These are phyloP conservation scores for Dictyostelium brefeldianum DNA, from an alignment of 78 protist species.

Conservation along the genomic window DNA sequence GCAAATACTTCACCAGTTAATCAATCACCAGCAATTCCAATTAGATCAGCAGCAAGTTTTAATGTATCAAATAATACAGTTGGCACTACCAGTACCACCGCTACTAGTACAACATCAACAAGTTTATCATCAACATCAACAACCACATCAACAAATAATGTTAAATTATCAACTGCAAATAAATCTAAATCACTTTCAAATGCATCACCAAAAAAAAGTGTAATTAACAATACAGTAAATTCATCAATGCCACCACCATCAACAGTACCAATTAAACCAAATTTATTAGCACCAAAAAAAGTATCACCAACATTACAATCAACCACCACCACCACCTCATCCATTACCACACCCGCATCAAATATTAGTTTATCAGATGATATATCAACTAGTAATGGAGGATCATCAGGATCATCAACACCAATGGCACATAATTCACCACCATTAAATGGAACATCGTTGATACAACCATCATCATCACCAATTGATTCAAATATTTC, in stretches of 20 bases:
- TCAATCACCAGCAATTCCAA: background rate
- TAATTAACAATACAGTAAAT: background rate
- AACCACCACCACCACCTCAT: constrained; percentile 2
- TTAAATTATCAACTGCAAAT: background rate
- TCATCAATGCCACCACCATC: constrained; percentile 16
- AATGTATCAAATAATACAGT: background rate
- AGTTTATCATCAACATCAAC: background rate
- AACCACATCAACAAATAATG: background rate
- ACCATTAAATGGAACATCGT: constrained; percentile 10
- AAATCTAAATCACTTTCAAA: background rate
- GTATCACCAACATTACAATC: constrained; percentile 8
- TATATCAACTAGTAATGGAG: background rate
- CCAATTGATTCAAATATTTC: background rate
- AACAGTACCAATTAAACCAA: background rate
- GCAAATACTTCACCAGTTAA: constrained; percentile 9
- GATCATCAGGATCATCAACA: constrained; percentile 5
- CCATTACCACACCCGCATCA: background rate
- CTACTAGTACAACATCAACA: background rate
- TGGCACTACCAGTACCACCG: background rate
- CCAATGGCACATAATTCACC: background rate
- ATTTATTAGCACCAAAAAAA: background rate
- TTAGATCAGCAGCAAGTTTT: background rate
- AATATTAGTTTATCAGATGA: background rate
- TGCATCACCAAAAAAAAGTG: background rate
- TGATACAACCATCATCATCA: background rate